Base-by-base conservation (phyloP, 1,284 basidiomycete genomes). In the Austroboletus olivaceoglutinosus region DNA sequence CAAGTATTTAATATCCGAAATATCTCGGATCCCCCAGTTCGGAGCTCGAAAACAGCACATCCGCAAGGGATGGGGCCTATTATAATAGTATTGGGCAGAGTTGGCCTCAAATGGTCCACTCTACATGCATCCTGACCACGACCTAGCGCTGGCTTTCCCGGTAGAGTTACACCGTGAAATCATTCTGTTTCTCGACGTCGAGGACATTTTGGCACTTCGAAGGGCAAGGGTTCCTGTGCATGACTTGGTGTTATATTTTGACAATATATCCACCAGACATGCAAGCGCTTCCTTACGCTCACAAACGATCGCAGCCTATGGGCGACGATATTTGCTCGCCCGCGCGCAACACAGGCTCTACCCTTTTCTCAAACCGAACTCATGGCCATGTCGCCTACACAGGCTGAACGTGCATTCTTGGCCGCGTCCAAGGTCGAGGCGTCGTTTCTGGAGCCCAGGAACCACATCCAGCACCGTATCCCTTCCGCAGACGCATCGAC, bases 331-430 rank as follows among this genome's bases (percentile, higher is more conserved):
- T 59, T 51, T 13, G 18, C 39, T 18, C 49, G 29, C 15, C 13
- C 60, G 36, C 55, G 50, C n/a, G 38, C 39, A 6, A 50, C 25
- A 5, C 58, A 60, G 22, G 49, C 51, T 15, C n/a, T 62, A 1
- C 60, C 58, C 45, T 62, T 45, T 22, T 55, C 60, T 29, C 31
- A 43, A 46, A 8, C 55, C 33, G 51, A 60, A 10, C 58, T 60
- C 21, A 8, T 12, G 13, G 43, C 43, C 41, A 50, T 62, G 50
- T 34, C 49, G 7, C 15, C 49, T 19, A 1, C 38, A 10, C 49
- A 37, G 27, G 49, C 55, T 2, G 51, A 48, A 41, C 60, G 48
- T 0, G 13, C 40, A 16, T 48, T 62, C 43, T 16, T 47, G 4
- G 15, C 13, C 2, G 53, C 64, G 12, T 38, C 43, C 21, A 47